These are phyloP conservation scores for Rhizopogon parksii DNA, from an alignment of 1,284 basidiomycete genomes.

Conservation along the genomic window DNA sequence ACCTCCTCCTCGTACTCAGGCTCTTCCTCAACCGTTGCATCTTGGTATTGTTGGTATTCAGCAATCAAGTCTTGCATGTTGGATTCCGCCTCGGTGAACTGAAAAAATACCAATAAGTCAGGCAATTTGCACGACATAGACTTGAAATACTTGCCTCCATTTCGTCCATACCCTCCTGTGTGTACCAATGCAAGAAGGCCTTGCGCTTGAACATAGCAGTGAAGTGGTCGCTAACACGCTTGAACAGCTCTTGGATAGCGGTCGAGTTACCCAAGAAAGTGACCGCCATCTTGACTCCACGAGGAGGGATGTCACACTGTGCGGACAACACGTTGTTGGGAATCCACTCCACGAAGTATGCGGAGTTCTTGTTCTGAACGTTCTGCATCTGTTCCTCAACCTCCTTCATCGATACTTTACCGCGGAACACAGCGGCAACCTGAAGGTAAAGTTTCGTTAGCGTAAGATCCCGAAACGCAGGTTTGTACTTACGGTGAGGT, in stretches of 20 bases:
- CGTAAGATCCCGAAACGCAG: not conserved
- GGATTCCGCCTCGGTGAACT: constrained; percentile 93
- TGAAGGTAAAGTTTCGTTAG: constrained; percentile 28
- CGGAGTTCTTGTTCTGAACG: constrained; percentile 95
- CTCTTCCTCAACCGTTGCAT: constrained; percentile 84
- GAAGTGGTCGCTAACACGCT: constrained; percentile 96
- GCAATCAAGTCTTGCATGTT: constrained; percentile 95
- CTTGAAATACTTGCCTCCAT: constrained; percentile 63
- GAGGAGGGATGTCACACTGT: constrained; percentile 92
- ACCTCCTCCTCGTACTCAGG: constrained; percentile 76
- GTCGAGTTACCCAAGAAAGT: constrained; percentile 98
- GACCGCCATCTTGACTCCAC: constrained; percentile 91
- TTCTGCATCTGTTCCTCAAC: constrained; percentile 98
- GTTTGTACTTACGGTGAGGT: constrained; percentile 66
- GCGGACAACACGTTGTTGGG: constrained; percentile 96
- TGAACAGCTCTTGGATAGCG: constrained; percentile 96
- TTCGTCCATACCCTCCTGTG: constrained; percentile 98
- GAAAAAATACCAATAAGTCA: constrained; percentile 20
- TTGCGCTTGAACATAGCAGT: constrained; percentile 99
- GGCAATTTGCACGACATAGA: not conserved
- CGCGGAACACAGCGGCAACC: constrained; percentile 97
- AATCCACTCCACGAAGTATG: constrained; percentile 99
- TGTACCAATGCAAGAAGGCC: constrained; percentile 99
- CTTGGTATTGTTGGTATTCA: constrained; percentile 96
- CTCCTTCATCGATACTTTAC: constrained; percentile 98